A percentile compares a stretch with the other conserved stretches of the same genome.
Conservation (phyloP, 2,329 filamentous ascomycete genomes). For the Arthrinium phaeospermum region DNA sequence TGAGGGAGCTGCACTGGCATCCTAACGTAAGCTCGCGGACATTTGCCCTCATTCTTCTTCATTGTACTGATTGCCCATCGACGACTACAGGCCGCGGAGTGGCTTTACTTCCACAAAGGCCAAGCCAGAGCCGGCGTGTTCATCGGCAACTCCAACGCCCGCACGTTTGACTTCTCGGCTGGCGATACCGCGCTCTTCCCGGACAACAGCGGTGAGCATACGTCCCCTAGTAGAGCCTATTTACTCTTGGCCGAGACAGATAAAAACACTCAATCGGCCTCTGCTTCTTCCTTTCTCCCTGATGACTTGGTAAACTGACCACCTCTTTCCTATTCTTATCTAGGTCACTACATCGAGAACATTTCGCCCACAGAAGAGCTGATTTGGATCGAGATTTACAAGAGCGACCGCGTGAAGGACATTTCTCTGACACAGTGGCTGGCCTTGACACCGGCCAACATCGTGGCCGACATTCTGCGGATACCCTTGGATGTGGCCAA, state of each 20-base stretch:
- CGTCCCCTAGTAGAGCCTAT: too few species aligned
- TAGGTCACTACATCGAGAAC: constrained; percentile 72
- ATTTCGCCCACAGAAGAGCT: constrained; percentile 67
- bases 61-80: constrained; percentile 16
- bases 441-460: constrained; percentile 67
- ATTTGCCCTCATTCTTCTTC: background rate
- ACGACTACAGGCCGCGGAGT: constrained; percentile 63
- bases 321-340: background rate
- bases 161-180: constrained; percentile 70
- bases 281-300: background rate
- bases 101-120: constrained; percentile 73
- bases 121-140: constrained; percentile 68
- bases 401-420: constrained; percentile 69
- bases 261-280: too few species aligned
- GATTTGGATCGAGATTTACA: constrained; percentile 73
- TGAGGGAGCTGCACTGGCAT: constrained; percentile 74
- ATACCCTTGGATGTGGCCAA: constrained; percentile 62
- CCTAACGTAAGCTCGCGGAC: constrained; percentile 58
- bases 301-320: background rate
- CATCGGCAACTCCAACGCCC: constrained; percentile 62
- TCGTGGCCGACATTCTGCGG: constrained; percentile 66
- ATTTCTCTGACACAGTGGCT: constrained; percentile 73
- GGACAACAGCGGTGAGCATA: constrained; percentile 60
- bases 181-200: constrained; percentile 74
- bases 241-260: too few species aligned